Conservation (phyloP, 495 filamentous ascomycete genomes). For the Patellaria atrata region DNA sequence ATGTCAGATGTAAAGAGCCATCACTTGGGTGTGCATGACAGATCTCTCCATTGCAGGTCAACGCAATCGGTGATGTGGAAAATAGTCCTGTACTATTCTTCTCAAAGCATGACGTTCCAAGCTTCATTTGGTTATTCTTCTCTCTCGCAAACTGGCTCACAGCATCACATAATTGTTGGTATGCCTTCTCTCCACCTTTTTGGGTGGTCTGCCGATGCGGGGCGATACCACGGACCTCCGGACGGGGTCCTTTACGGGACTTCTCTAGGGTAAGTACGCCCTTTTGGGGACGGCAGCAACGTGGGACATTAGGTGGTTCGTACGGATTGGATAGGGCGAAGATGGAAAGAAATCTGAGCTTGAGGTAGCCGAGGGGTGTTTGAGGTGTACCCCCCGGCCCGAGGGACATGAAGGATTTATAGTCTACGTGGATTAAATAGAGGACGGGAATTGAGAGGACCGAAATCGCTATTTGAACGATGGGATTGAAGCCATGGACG, state of each 20-base stretch:
- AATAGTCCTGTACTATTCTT: conserved; percentile 68
- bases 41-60: conserved; percentile 59
- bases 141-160: conserved; percentile 36
- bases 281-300: conserved; percentile 26
- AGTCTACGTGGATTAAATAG: conserved; percentile 55
- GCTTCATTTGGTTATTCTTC: conserved; percentile 38
- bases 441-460: conserved; percentile 33
- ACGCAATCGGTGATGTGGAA: conserved; percentile 41
- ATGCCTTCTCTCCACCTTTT: conserved; percentile 36
- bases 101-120: conserved; percentile 60
- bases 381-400: conserved; percentile 58
- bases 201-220: conserved; percentile 68
- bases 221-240: conserved; percentile 55
- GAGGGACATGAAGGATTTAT: conserved; percentile 57
- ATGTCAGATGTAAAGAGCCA: conserved; percentile 56
- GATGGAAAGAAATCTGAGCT: conserved; percentile 45
- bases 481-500: conserved; percentile 1
- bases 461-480: not conserved
- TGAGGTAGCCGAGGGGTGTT: conserved; percentile 44
- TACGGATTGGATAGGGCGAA: conserved; percentile 40
- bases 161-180: conserved; percentile 33
- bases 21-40: conserved; percentile 68
- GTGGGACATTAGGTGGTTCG: conserved; percentile 22
- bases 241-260: conserved; percentile 45
- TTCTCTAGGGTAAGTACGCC: conserved; percentile 41